Evolutionary conservation across 441 rosid species (phyloP).

Genomic region (Geranium incanum): DNA sequence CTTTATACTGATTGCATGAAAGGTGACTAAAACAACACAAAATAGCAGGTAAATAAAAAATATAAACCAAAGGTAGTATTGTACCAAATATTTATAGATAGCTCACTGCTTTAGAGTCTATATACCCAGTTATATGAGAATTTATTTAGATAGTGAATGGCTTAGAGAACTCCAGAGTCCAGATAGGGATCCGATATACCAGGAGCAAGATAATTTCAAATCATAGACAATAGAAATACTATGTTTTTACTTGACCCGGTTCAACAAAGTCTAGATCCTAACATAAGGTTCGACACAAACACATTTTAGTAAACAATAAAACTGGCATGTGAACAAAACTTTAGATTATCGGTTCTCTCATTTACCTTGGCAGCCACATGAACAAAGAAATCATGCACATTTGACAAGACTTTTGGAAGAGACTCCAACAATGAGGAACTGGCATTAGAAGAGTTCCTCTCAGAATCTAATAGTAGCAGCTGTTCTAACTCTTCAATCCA

Average conservation of each 20-base stretch:
- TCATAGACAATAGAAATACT: neutral
- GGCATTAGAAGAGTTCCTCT: slow-evolving; percentile 42
- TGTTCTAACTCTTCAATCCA: slow-evolving; percentile 97
- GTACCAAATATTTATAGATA: neutral
- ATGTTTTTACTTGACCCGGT: neutral
- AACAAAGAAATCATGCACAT: slow-evolving; percentile 85
- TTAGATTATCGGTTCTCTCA: slow-evolving; percentile 2
- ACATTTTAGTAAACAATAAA: neutral
- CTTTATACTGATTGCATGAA: neutral
- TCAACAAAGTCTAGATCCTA: neutral
- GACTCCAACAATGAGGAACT: slow-evolving; percentile 63
- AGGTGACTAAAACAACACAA: neutral
- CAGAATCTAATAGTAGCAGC: slow-evolving; percentile 64
- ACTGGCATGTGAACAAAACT: neutral
- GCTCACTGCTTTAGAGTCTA: neutral
- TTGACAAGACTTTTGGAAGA: slow-evolving; percentile 87
- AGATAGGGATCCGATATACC: neutral
- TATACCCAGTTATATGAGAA: neutral
- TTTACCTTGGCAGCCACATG: slow-evolving; percentile 96
- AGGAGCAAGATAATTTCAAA: neutral
- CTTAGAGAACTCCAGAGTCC: neutral
- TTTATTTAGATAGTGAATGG: neutral
- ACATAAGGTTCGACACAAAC: neutral
- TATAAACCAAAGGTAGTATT: neutral
- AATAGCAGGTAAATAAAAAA: neutral